Evolutionary conservation across 2,329 filamentous ascomycete species (phyloP), one percentile per base, ranked within the genome.

Genomic region (Trichoderma gracile): DNA sequence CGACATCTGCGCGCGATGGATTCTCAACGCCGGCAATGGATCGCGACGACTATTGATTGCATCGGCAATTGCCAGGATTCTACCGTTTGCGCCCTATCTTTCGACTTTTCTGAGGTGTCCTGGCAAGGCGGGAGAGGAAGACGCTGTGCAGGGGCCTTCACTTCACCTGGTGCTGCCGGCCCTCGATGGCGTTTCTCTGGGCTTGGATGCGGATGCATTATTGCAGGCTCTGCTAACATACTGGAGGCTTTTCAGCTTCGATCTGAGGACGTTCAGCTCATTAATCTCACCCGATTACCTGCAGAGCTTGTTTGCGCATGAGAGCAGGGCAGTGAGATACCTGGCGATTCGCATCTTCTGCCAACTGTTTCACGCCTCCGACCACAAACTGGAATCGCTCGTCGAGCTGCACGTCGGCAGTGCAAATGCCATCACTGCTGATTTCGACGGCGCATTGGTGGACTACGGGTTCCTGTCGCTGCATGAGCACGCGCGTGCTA

Each of bases 1-100:
- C 70, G 93, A 97, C 76, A 81, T 96, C 56, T 92, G 90, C 76
- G 90, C 92, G 67, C 83, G 90, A 80, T 96, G 92, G 92, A 80
- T 90, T 50, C 80, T 82, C 71, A 75, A 79, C 73, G 71, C 79
- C 30, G 75, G 76, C 30, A 76, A 74, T 47, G 72, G 76, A 68
- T 62, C 75, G 71, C 69, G 76, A 77, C 70, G 76, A 75, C 70
- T 76, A 71, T 63, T 77, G 40, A 70, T 89, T 59, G 83, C 94
- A 68, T 84, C 88, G 63, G 89, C 91, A 38, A 90, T 97, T 78
- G 89, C 91, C 66, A 85, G 90, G 72, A 83, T 97, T 67, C 76
- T 97, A 70, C 91, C 92, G 19, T 89, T 95, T 80, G 90, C 91
- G 69, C 90, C 92, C 57, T 87, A 94, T 73, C 81, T 98, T 49